Percentiles rank a stretch among this genome's conserved stretches.
These are phyloP conservation scores for Lenzites betulinus DNA, from an alignment of 768 basidiomycete genomes.

Conservation along the genomic window DNA sequence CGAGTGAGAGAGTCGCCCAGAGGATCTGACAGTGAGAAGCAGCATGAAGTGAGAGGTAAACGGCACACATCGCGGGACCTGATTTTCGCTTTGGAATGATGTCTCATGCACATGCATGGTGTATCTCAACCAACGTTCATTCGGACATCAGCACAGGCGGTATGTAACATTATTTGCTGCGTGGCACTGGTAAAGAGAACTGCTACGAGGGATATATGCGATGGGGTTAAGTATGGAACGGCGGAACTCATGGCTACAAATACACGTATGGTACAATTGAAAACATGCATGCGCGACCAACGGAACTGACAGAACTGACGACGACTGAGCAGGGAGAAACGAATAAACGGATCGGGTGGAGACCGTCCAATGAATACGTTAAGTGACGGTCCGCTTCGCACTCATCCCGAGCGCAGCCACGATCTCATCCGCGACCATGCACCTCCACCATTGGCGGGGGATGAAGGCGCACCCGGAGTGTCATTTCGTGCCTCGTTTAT, in stretches of 20 bases:
- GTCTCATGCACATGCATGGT: too few species aligned
- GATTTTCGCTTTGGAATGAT: neutral
- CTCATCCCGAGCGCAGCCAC: slow-evolving; percentile 37
- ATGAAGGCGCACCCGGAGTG: neutral
- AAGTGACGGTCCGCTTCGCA: neutral
- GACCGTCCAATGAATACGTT: slow-evolving; percentile 1
- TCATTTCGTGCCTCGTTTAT: slow-evolving; percentile 6
- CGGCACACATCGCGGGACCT: neutral
- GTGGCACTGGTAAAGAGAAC: neutral
- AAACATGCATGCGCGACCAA: slow-evolving; percentile 16
- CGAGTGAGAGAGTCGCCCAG: slow-evolving; percentile 3
- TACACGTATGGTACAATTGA: slow-evolving; percentile 22
- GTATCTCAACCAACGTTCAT: neutral
- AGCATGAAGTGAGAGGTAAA: slow-evolving; percentile 7
- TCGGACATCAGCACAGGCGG: neutral
- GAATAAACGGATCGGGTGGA: neutral
- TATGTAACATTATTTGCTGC: neutral
- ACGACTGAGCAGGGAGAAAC: slow-evolving; percentile 12
- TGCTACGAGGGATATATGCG: neutral
- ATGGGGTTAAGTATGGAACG: neutral
- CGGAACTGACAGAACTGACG: neutral
- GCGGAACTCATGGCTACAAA: slow-evolving; percentile 15
- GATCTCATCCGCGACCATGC: slow-evolving; percentile 46
- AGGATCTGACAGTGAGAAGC: slow-evolving; percentile 3
- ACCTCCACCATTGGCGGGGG: slow-evolving; percentile 13